phyloP scores from a whole-genome alignment of 805 yeast species.

The Grigorovia transvaalensis region DNA sequence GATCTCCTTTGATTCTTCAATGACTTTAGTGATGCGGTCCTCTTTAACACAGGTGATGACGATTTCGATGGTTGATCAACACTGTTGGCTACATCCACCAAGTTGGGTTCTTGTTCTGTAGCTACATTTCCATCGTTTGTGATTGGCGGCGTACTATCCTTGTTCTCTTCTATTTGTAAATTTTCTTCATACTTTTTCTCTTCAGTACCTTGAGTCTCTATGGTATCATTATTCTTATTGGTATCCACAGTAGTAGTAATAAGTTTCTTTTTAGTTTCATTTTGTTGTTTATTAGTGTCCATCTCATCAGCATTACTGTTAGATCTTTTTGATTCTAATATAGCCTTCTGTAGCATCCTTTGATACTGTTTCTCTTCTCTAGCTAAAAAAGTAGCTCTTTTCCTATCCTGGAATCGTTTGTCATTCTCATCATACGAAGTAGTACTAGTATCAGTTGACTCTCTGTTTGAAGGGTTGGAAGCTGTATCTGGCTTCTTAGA shows the following conservation, averaged over 20 bases:
- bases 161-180: background rate
- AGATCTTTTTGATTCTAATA: constrained; percentile 32
- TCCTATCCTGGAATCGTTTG: constrained; percentile 24
- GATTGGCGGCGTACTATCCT: background rate
- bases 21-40: background rate
- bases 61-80: background rate
- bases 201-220: background rate
- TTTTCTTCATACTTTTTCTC: background rate
- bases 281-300: constrained; percentile 1
- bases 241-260: background rate
- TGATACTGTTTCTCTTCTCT: constrained; percentile 37
- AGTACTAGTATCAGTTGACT: constrained; percentile 1
- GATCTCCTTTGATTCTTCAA: constrained; percentile 7
- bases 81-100: background rate
- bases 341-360: constrained; percentile 32
- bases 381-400: constrained; percentile 31
- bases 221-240: background rate
- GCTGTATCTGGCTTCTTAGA: background rate
- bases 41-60: background rate
- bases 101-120: background rate
- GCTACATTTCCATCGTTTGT: background rate
- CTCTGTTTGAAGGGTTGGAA: background rate
- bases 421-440: constrained; percentile 17
- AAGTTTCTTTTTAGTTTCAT: too few relatives aligned
- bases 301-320: constrained; percentile 18